Evolutionary conservation across 441 rosid genomes (phyloP).

Genomic region (Biscutella laevigata): DNA sequence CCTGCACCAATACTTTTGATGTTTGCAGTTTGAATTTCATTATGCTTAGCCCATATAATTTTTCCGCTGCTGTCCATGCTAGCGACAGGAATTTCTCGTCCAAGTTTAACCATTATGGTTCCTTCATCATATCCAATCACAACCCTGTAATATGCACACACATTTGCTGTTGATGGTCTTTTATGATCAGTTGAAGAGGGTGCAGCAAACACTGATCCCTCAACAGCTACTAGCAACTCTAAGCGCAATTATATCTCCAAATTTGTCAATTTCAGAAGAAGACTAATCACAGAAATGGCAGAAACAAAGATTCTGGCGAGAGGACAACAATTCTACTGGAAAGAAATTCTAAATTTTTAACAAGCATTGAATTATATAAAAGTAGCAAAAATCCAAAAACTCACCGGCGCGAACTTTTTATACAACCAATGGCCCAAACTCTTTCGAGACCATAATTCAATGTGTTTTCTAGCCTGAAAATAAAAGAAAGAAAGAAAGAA

Average conservation of each 20-base stretch:
- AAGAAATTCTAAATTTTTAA: neutral
- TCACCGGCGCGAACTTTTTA: constrained; percentile 80
- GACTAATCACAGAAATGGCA: neutral
- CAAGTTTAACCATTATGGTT: constrained; percentile 94
- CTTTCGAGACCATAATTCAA: constrained; percentile 90
- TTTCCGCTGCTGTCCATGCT: constrained; percentile 98
- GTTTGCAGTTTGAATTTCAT: constrained; percentile 96
- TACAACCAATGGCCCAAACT: constrained; percentile 83
- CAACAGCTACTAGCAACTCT: neutral
- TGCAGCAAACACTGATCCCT: constrained; percentile 1
- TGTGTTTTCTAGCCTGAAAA: constrained; percentile 92
- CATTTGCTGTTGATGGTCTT: constrained; percentile 1
- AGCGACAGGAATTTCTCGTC: constrained; percentile 92
- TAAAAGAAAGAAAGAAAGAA: neutral
- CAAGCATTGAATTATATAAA: neutral
- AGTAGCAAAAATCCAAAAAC: constrained; percentile 11
- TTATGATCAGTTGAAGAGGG: neutral
- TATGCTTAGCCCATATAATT: constrained; percentile 99
- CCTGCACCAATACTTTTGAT: constrained; percentile 94
- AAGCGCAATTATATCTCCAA: neutral
- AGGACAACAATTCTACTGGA: neutral
- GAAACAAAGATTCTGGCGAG: constrained; percentile 7
- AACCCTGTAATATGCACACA: constrained; percentile 27
- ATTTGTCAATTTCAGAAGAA: neutral
- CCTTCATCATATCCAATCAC: constrained; percentile 98